Conservation (phyloP, 768 basidiomycete species). For the Naganishia onofrii region DNA sequence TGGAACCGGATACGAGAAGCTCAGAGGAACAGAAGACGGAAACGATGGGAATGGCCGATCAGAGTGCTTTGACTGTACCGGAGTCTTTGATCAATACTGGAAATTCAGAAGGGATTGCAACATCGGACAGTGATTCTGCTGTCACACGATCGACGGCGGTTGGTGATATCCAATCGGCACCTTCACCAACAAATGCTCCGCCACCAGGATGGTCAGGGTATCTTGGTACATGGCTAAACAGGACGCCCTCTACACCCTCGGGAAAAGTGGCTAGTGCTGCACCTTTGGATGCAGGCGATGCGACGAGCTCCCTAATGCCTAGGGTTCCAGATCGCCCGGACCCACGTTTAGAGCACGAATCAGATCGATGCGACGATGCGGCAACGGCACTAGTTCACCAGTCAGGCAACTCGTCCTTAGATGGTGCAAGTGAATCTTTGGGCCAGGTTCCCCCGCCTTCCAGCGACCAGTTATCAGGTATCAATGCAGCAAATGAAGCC, state of each 20-base stretch:
- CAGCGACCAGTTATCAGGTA: not conserved
- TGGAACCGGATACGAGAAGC: not conserved
- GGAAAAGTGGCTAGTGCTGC: not conserved
- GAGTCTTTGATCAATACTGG: not conserved
- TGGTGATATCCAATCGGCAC: not conserved
- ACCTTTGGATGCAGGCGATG: not conserved
- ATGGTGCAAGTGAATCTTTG: not conserved
- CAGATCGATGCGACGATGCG: not conserved
- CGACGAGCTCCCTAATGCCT: not conserved
- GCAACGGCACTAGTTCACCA: not conserved
- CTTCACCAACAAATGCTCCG: not conserved
- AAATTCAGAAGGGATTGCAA: not conserved
- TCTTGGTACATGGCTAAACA: not conserved
- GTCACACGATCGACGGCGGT: not conserved
- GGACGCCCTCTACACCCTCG: not conserved
- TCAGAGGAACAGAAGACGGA: not conserved
- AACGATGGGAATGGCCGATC: not conserved
- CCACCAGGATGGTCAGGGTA: conserved; percentile 7
- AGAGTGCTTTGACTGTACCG: not conserved
- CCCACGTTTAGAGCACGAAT: not conserved
- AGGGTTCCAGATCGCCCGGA: not conserved
- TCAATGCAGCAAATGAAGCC: not conserved
- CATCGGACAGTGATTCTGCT: not conserved
- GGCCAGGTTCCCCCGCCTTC: not conserved
- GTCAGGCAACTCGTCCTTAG: not conserved